Evolutionary conservation across 140 eudicot species (phyloP), one percentile per base, ranked within the genome.

Genomic region (Ambrosia hybrid): DNA sequence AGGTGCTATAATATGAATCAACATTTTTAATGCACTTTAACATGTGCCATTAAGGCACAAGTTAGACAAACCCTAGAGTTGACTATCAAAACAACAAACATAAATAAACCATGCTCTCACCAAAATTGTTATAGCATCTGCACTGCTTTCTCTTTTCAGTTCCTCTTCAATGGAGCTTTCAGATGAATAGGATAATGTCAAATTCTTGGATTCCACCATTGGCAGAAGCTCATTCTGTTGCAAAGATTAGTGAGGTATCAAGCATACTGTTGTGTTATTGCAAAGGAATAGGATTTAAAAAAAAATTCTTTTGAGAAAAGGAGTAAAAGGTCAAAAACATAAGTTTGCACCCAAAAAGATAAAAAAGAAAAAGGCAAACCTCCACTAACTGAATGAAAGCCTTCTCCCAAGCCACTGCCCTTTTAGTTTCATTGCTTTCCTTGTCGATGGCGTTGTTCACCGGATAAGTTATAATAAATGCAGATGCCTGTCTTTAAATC

Each of bases 81-180:
- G 39, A 41, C 53, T 7, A 56, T 56, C 9, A n/a, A 14, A 70
- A n/a, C 55, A 49, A 68, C 33, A 76, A 61, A 59, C 9, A 75
- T 8, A 58, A 17, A 66, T 17, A 48, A 72, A 59, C n/a, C 48
- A 72, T 45, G 70, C 9, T 38, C 80, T 86, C 61, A 83, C 99
- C 92, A 91, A 57, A 49, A 95, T 95, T 66, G 99, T 95, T 36
- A 95, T 82, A 75, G 83, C 95, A 85, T 95, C 99, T 58, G 99
- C 99, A 71, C 89, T 95, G 71, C 99, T 95, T 76, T 95, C 99
- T 81, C 97, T 85, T 85, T 95, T 95, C 55, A 95, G 13, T 76
- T 95, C 99, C 78, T 95, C 99, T 86, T 91, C 99, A 57, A 95
- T 74, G 72, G 99, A 95, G 77, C 99, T 91, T 80, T 95, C 99